Base-by-base conservation (phyloP, 495 filamentous ascomycete species). In the Talaromyces nanjingensis region DNA sequence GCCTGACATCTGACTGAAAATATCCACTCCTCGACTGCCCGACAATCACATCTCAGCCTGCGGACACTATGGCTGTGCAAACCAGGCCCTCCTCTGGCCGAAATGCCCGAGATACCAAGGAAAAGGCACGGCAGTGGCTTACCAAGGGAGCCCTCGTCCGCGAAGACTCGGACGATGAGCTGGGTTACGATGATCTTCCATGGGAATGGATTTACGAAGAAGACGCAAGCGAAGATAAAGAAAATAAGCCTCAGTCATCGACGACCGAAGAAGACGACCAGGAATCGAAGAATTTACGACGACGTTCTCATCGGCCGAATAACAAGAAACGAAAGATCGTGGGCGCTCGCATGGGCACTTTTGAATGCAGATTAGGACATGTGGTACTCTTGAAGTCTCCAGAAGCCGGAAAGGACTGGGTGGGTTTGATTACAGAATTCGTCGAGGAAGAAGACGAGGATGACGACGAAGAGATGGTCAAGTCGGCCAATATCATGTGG, bases 81-180 rank as follows among this genome's bases (percentile, higher is more conserved):
- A 54, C 18, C 8, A n/a, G n/a, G 25, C 24, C n/a, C 4, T 24
- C 60, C 12, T 47, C 39, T 16, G 24, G 39, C 16, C 45, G 24
- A 25, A 53, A 1, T n/a, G 27, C 25, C 9, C 42, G 33, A 63
- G 57, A 64, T 53, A 56, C 54, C 55, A 72, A 67, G 49, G 73
- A 79, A 64, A 79, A 76, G 4, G 87, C 87, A 25, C 84, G 84
- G 58, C 78, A 84, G 70, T 86, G 83, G 69, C 83, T 92, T 63
- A 82, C 82, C 57, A 82, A 81, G 63, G 85, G 86, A 25, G 88
- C 84, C 22, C 77, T 93, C n/a, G 73, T 80, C 14, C 82, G 91
- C 64, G 92, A 96, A 62, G 91, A 96, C 71, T 96, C 91, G 12
- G 93, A 97, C 77, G 92, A 97, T 67, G 93, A 97, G 71, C 81